Conservation (phyloP, 441 rosid genomes). For the Erodium texanum region DNA sequence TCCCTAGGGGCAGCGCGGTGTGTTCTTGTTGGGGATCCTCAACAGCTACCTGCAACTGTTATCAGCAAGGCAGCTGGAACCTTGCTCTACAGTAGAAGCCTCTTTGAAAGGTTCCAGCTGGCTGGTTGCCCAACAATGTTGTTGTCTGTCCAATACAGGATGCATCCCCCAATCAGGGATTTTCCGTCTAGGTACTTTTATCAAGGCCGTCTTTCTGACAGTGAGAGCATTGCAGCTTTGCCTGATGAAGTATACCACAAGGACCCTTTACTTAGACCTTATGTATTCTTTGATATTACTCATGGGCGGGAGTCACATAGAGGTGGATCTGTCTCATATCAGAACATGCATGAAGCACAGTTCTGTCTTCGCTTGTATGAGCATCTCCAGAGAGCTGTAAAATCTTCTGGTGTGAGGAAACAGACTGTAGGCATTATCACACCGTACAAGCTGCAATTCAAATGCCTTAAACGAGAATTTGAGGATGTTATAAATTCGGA, state of each 20-base stretch:
- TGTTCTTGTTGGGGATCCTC: constrained; percentile 99
- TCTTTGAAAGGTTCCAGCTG: constrained; percentile 95
- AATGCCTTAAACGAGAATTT: constrained; percentile 88
- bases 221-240: constrained; percentile 67
- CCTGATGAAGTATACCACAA: constrained; percentile 85
- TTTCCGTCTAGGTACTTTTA: constrained; percentile 92
- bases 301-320: constrained; percentile 95
- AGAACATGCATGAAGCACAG: constrained; percentile 88
- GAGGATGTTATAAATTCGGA: constrained; percentile 69
- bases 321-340: constrained; percentile 95
- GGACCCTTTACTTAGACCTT: constrained; percentile 84
- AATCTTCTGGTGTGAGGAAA: constrained; percentile 59
- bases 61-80: constrained; percentile 99
- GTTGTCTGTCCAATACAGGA: constrained; percentile 90
- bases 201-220: constrained; percentile 94
- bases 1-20: constrained; percentile 98
- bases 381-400: constrained; percentile 75
- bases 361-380: constrained; percentile 82
- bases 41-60: constrained; percentile 99
- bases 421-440: constrained; percentile 87
- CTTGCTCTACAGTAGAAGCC: constrained; percentile 86
- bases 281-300: constrained; percentile 71
- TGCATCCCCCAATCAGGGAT: constrained; percentile 95
- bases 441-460: constrained; percentile 92
- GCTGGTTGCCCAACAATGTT: constrained; percentile 97